These are phyloP conservation scores for Pleurotus cornucopiae DNA, from an alignment of 768 basidiomycete species.

Conservation along the genomic window DNA sequence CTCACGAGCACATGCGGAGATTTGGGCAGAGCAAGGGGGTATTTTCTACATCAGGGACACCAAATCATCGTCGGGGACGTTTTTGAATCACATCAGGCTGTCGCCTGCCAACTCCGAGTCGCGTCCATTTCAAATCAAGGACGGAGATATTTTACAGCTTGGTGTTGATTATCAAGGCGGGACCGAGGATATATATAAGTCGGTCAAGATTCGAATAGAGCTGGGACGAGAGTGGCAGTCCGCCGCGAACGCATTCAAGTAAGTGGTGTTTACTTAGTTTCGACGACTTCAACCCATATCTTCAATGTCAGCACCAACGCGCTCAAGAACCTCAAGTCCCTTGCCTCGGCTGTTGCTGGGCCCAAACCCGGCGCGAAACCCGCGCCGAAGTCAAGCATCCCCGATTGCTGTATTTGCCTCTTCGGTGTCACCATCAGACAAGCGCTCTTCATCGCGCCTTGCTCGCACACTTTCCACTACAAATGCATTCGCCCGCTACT, in stretches of 20 bases:
- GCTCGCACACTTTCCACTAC: constrained; percentile 94
- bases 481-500: constrained; percentile 95
- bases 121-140: constrained; percentile 72
- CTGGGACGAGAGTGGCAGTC: constrained; percentile 88
- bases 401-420: constrained; percentile 91
- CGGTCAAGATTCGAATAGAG: constrained; percentile 94
- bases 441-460: constrained; percentile 95
- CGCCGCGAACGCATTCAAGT: constrained; percentile 89
- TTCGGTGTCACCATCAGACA: constrained; percentile 93
- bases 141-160: constrained; percentile 91
- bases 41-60: constrained; percentile 90
- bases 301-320: constrained; percentile 46
- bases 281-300: constrained; percentile 10
- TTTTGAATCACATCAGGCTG: constrained; percentile 92
- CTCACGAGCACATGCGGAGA: constrained; percentile 89
- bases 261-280: constrained; percentile 15
- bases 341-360: constrained; percentile 37
- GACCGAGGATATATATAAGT: constrained; percentile 94
- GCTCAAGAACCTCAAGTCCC: constrained; percentile 76
- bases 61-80: constrained; percentile 87
- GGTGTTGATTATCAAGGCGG: constrained; percentile 99
- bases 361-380: constrained; percentile 14
- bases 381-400: constrained; percentile 41
- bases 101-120: constrained; percentile 80
- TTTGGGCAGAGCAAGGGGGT: constrained; percentile 70